phyloP scores from a whole-genome alignment of 192 early-diverging fungal genomes.

The Umbelopsis sp. region DNA sequence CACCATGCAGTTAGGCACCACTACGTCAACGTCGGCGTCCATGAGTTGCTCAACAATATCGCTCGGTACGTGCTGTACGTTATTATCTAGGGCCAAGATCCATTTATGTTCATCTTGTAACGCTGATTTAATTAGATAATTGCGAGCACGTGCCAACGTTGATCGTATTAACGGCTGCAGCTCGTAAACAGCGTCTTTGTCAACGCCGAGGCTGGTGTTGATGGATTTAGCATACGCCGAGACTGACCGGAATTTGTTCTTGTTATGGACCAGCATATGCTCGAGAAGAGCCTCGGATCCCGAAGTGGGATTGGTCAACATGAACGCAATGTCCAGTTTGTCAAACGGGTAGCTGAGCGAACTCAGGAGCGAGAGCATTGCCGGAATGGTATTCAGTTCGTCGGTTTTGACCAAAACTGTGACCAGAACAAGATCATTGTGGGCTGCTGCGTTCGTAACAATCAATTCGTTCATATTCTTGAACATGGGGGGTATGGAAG shows the following conservation, averaged over 20 bases:
- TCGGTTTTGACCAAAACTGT: background rate
- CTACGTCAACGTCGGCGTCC: slow-evolving; percentile 56
- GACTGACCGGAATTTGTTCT: background rate
- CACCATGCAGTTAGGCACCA: slow-evolving; percentile 52
- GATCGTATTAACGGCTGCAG: slow-evolving; percentile 14
- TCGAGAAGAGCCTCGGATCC: background rate
- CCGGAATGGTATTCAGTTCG: background rate
- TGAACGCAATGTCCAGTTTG: background rate
- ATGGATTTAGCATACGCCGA: background rate
- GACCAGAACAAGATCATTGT: background rate
- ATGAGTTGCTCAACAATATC: slow-evolving; percentile 57
- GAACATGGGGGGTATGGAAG: background rate
- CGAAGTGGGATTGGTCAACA: background rate
- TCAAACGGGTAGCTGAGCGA: background rate
- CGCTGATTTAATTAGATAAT: slow-evolving; percentile 23
- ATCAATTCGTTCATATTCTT: background rate
- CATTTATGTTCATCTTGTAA: slow-evolving; percentile 45
- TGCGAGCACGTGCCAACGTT: slow-evolving; percentile 21
- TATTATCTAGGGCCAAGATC: slow-evolving; percentile 67
- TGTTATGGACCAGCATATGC: background rate
- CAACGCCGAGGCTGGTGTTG: background rate
- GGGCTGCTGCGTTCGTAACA: background rate
- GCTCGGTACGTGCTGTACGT: slow-evolving; percentile 55
- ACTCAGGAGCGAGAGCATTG: background rate
- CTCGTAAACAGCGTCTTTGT: slow-evolving; percentile 4